These are phyloP conservation scores for Capsicum chinense DNA, from an alignment of 257 asterid genomes.

Conservation along the genomic window DNA sequence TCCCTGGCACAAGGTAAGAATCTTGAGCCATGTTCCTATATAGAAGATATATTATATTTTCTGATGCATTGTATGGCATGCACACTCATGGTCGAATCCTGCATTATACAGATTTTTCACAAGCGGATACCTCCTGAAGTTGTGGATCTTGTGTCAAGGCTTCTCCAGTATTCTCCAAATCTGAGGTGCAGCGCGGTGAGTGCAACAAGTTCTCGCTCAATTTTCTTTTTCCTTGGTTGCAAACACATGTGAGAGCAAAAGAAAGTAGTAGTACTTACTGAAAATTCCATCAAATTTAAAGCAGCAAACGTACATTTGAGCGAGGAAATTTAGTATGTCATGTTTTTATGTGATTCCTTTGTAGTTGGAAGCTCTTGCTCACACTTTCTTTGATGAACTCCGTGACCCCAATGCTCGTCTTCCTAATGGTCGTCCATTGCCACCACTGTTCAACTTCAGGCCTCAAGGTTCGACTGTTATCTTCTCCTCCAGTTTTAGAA, in stretches of 20 bases:
- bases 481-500: neutral
- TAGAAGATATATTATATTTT: neutral
- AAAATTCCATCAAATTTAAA: constrained; percentile 3
- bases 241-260: neutral
- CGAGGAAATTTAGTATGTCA: neutral
- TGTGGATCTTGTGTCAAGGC: constrained; percentile 86
- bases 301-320: neutral
- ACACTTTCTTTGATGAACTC: constrained; percentile 76
- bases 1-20: constrained; percentile 85
- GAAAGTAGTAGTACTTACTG: neutral
- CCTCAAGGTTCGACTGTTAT: constrained; percentile 54
- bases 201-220: constrained; percentile 27
- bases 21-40: neutral
- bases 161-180: constrained; percentile 91
- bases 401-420: constrained; percentile 72
- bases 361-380: constrained; percentile 75
- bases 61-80: neutral
- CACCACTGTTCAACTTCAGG: constrained; percentile 76
- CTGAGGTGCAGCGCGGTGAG: constrained; percentile 85
- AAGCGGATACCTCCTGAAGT: constrained; percentile 87
- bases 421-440: constrained; percentile 76
- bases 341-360: constrained; percentile 12
- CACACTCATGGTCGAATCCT: neutral
- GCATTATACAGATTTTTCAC: constrained; percentile 63
- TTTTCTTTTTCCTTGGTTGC: neutral